Evolutionary conservation across 176 grass and related monocot genomes (phyloP), one percentile per base, ranked within the genome.

Genomic region (Zea mays): DNA sequence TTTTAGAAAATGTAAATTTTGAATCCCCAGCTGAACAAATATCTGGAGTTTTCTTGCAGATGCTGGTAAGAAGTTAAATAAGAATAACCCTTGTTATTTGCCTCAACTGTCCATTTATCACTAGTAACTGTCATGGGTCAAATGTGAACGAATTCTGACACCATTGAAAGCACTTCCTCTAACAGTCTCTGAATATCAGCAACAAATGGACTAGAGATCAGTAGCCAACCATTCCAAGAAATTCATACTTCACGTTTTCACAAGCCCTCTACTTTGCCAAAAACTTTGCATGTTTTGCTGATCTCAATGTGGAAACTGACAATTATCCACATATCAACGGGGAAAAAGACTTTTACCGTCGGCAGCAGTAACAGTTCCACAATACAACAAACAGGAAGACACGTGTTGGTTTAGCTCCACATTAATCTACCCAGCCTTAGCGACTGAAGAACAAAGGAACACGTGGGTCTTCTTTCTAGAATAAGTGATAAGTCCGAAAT

Each of bases 111-210:
- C 57, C 38, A 17, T 62, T 75, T 9, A 44, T 69, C 44, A 34
- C 19, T 55, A 37, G 46, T 67, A 76, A 67, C 45, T 77, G 52
- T 56, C 54, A 57, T 57, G 54, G 54, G 17, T 57, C 7, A 61
- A n/a, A 41, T 77, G 65, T 51, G 51, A 60, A 83, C 27, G 35
- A 77, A 39, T 13, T 71, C 13, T 62, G 73, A 70, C 16, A 83
- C 40, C 12, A 21, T 55, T 63, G 37, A 50, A 4, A 35, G 14
- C 69, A 52, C 27, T 37, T 52, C 14, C 6, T 44, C 17, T 50
- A 51, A 16, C 16, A 52, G 47, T 73, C 3, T 54, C 49, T 17
- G 8, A 39, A 39, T 19, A 54, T 3, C 15, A 68, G 40, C 5
- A 61, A 68, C 51, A 61, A 27, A 59, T 75, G 56, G 27, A 20